These are phyloP conservation scores for Yarrowia sp. DNA, from an alignment of 805 yeast genomes.

Conservation along the genomic window DNA sequence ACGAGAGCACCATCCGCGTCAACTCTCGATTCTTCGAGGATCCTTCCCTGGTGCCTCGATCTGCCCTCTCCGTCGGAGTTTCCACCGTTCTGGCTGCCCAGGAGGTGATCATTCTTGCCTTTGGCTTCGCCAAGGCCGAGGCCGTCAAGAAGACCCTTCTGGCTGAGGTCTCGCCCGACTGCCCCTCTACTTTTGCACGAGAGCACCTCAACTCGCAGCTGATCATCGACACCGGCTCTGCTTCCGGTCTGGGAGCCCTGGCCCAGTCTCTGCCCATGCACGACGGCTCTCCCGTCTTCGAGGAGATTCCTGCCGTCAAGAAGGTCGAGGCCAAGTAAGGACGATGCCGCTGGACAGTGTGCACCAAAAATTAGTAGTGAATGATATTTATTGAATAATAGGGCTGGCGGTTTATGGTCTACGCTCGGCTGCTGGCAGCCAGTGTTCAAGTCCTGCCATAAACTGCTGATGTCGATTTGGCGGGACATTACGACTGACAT, in stretches of 20 bases:
- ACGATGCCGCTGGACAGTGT: neutral
- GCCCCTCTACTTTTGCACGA: constrained; percentile 52
- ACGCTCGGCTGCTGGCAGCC: too few species aligned
- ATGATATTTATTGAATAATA: constrained; percentile 14
- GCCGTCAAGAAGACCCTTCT: constrained; percentile 49
- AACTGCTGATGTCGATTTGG: too few species aligned
- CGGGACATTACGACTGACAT: too few species aligned
- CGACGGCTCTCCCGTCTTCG: neutral
- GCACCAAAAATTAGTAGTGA: neutral
- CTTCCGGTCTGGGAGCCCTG: constrained; percentile 31
- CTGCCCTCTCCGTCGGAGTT: constrained; percentile 56
- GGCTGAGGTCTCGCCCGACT: constrained; percentile 44
- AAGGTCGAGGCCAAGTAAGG: constrained; percentile 21
- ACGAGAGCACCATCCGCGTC: constrained; percentile 51
- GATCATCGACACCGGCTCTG: constrained; percentile 51
- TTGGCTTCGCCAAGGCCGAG: constrained; percentile 48
- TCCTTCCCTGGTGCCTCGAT: constrained; percentile 48
- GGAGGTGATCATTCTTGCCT: constrained; percentile 52
- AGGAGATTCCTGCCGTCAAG: neutral
- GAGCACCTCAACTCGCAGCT: constrained; percentile 45
- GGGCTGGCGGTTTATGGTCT: too few species aligned
- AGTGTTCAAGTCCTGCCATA: too few species aligned
- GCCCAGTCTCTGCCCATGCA: constrained; percentile 22
- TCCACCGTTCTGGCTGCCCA: constrained; percentile 55
- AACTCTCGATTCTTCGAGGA: constrained; percentile 54